Percentiles rank a stretch among this genome's conserved stretches.
phyloP scores from a whole-genome alignment of 257 asterid species.

The Nicotiana paniculata region DNA sequence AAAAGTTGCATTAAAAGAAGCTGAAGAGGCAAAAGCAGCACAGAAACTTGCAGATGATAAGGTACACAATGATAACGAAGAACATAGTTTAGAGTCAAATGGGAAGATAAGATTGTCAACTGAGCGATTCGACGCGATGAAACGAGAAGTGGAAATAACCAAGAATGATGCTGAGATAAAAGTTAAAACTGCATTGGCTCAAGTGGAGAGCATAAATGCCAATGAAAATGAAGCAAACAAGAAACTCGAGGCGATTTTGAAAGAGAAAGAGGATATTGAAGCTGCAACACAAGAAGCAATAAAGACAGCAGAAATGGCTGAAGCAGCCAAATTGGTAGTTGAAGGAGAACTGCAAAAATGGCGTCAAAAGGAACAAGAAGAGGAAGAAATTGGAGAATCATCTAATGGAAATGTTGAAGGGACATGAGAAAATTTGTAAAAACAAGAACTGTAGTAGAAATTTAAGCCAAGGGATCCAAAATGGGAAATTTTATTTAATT shows the following conservation, averaged over 20 bases:
- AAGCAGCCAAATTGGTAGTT: slow-evolving; percentile 71
- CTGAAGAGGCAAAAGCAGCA: slow-evolving; percentile 72
- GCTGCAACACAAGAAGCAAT: slow-evolving; percentile 57
- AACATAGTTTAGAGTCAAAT: background rate
- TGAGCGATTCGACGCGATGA: slow-evolving; percentile 20
- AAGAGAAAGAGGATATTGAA: slow-evolving; percentile 62
- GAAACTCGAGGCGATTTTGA: slow-evolving; percentile 44
- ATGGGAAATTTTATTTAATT: background rate
- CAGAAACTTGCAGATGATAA: background rate
- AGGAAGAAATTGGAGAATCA: slow-evolving; percentile 69
- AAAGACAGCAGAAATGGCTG: slow-evolving; percentile 80
- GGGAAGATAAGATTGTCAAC: slow-evolving; percentile 22
- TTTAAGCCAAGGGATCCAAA: slow-evolving; percentile 23
- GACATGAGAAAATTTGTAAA: background rate
- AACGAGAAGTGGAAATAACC: slow-evolving; percentile 11
- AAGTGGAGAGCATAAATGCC: slow-evolving; percentile 36
- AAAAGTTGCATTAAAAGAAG: slow-evolving; percentile 36
- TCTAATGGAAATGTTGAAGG: slow-evolving; percentile 14
- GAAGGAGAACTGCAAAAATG: slow-evolving; percentile 82
- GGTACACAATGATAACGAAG: background rate
- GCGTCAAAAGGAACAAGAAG: slow-evolving; percentile 64
- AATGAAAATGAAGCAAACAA: slow-evolving; percentile 65
- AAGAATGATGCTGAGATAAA: slow-evolving; percentile 29
- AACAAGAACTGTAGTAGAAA: slow-evolving; percentile 6
- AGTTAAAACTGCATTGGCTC: slow-evolving; percentile 37